Evolutionary conservation across 176 grass and related monocot genomes (phyloP).

Genomic region (Elymus sibiricus): DNA sequence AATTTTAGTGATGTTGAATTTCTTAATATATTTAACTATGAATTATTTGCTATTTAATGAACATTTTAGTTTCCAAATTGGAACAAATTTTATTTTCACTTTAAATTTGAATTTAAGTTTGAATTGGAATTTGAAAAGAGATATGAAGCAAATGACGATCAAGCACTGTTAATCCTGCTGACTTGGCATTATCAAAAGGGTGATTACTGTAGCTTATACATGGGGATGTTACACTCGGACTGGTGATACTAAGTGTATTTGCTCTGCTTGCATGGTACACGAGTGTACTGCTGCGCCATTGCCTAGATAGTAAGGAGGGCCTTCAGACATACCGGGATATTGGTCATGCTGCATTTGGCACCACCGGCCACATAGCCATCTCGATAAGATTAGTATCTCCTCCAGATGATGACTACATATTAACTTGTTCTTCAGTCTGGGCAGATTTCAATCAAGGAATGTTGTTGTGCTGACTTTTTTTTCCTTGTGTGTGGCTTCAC

Average conservation of each 20-base stretch:
- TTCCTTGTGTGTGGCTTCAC: conserved; percentile 13
- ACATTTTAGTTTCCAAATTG: too few relatives aligned
- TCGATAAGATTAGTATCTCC: conserved; percentile 42
- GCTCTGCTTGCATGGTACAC: conserved; percentile 68
- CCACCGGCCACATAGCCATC: conserved; percentile 58
- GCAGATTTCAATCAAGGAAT: background rate
- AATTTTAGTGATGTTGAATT: too few relatives aligned
- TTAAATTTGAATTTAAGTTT: too few relatives aligned
- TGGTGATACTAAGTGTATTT: conserved; percentile 65
- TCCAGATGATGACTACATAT: background rate
- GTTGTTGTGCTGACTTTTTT: conserved; percentile 9
- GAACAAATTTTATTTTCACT: too few relatives aligned
- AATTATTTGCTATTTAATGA: too few relatives aligned
- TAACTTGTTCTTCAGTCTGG: background rate
- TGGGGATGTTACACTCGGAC: too few relatives aligned
- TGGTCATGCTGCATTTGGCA: conserved; percentile 89
- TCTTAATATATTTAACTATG: too few relatives aligned
- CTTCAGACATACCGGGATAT: conserved; percentile 89
- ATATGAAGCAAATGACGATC: too few relatives aligned
- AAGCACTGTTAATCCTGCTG: too few relatives aligned
- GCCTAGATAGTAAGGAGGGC: conserved; percentile 73
- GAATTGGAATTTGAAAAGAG: too few relatives aligned
- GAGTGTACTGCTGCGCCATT: conserved; percentile 68
- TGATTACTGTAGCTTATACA: too few relatives aligned
- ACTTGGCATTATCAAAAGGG: too few relatives aligned